Evolutionary conservation across 2,329 filamentous ascomycete species (phyloP).

Genomic region (Zalaria obscura): DNA sequence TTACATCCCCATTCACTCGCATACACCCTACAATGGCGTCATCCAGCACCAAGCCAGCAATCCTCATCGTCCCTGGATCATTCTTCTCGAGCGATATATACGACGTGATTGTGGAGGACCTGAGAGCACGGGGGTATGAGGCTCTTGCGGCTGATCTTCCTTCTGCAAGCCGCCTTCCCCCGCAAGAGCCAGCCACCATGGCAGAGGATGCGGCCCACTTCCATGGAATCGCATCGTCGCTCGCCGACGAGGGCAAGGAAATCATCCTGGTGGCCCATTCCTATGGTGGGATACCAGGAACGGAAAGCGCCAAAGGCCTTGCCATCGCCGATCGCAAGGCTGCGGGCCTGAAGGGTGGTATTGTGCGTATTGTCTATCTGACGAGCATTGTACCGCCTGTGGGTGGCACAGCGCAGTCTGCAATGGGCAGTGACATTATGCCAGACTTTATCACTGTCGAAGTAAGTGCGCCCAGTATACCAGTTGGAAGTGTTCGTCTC

Average conservation of each 20-base stretch:
- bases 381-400: conserved; percentile 6
- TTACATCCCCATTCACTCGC: too few species aligned
- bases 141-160: neutral
- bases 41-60: conserved; percentile 4
- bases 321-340: conserved; percentile 4
- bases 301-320: conserved; percentile 12
- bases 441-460: neutral
- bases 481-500: neutral
- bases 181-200: conserved; percentile 6
- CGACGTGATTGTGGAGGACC: conserved; percentile 7
- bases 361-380: conserved; percentile 14
- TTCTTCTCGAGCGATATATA: conserved; percentile 12
- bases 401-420: neutral
- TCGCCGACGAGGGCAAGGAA: conserved; percentile 11
- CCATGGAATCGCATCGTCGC: conserved; percentile 10
- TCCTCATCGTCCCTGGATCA: conserved; percentile 16
- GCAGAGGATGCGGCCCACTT: conserved; percentile 4
- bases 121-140: conserved; percentile 5
- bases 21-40: too few species aligned
- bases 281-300: conserved; percentile 15
- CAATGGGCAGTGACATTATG: neutral
- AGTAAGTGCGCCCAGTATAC: neutral
- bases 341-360: conserved; percentile 9
- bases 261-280: conserved; percentile 17
- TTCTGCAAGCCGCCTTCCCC: conserved; percentile 1